These are phyloP conservation scores for Pythium plurisporium DNA, from an alignment of 352 stramenopile species.

Conservation along the genomic window DNA sequence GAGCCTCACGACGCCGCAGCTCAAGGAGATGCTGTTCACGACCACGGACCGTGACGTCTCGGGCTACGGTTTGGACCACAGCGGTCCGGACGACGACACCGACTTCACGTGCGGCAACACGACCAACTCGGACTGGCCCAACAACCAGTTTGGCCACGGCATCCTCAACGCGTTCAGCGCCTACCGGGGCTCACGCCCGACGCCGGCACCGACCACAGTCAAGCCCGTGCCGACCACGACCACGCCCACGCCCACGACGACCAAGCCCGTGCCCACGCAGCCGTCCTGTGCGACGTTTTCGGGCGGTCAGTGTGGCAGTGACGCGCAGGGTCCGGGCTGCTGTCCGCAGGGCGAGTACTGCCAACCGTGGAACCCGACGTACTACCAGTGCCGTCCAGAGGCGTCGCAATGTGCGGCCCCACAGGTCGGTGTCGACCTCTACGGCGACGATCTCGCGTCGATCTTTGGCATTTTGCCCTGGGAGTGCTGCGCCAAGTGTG, in stretches of 20 bases:
- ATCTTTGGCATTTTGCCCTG: slow-evolving; percentile 35
- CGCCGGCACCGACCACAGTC: neutral
- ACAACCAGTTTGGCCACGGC: slow-evolving; percentile 15
- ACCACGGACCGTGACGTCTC: slow-evolving; percentile 11
- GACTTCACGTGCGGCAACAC: slow-evolving; percentile 16
- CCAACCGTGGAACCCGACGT: slow-evolving; percentile 55
- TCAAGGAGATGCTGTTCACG: slow-evolving; percentile 7
- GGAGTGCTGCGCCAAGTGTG: slow-evolving; percentile 42
- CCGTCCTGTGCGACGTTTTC: slow-evolving; percentile 1
- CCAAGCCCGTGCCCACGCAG: neutral
- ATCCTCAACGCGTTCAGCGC: slow-evolving; percentile 15
- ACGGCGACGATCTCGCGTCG: slow-evolving; percentile 41
- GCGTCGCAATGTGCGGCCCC: slow-evolving; percentile 30
- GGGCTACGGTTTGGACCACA: slow-evolving; percentile 11
- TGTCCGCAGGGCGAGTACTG: slow-evolving; percentile 46
- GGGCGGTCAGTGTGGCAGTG: slow-evolving; percentile 16
- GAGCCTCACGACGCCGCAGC: slow-evolving; percentile 10
- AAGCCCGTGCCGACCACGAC: neutral
- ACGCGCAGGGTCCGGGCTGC: slow-evolving; percentile 24
- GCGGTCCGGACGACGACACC: slow-evolving; percentile 6
- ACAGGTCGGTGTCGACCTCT: slow-evolving; percentile 43
- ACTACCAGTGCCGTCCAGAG: slow-evolving; percentile 51
- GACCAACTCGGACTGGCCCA: slow-evolving; percentile 10
- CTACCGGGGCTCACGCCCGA: slow-evolving; percentile 1
- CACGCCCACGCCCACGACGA: neutral